Evolutionary conservation across 345 rosid genomes (phyloP), one percentile per base, ranked within the genome.

Genomic region (Acer negundo): DNA sequence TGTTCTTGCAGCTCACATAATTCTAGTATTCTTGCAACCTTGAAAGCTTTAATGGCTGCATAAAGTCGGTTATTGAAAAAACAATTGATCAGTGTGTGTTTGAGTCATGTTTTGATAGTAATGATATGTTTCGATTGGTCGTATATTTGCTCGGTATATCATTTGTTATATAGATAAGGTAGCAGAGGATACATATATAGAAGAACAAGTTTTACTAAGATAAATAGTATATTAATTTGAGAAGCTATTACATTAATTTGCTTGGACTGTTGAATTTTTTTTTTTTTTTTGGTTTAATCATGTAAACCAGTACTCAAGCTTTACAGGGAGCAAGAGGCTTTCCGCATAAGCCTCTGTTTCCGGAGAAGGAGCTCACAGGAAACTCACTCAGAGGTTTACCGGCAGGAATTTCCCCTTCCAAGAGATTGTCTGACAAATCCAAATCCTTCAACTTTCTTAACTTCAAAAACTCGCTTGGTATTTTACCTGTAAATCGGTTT

Each of bases 311-410:
- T 42, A 5, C 11, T 68, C 13, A 74, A 73, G 40, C 64, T 78
- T 70, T 80, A 66, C 90, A 89, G 17, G 89, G 88, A 74, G 73
- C 7, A 28, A 87, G 91, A 19, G 93, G 91, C 66, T 84, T 86
- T 74, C 91, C 93, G 13, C 93, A 89, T 78, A 89, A 82, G 28
- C 86, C 93, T 82, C 26, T 80, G 83, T 86, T 89, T 69, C 93
- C 88, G 3, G 82, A 66, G 70, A 80, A 89, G 20, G 85, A 80
- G 65, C 87, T 86, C 40, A 3, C 35, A 19, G 93, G 93, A 38
- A 89, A 89, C 63, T 86, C 72, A 51, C 75, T 78, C 16, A 89
- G 81, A 63, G 93, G 93, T 56, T 82, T 71, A 6, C 93, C 93
- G 0, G 35, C 74, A 0, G 91, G 89, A 55, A 87, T 87, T 75